Base-by-base conservation (phyloP, 2,329 filamentous ascomycete genomes). In the Taxawa tesnikishii region DNA sequence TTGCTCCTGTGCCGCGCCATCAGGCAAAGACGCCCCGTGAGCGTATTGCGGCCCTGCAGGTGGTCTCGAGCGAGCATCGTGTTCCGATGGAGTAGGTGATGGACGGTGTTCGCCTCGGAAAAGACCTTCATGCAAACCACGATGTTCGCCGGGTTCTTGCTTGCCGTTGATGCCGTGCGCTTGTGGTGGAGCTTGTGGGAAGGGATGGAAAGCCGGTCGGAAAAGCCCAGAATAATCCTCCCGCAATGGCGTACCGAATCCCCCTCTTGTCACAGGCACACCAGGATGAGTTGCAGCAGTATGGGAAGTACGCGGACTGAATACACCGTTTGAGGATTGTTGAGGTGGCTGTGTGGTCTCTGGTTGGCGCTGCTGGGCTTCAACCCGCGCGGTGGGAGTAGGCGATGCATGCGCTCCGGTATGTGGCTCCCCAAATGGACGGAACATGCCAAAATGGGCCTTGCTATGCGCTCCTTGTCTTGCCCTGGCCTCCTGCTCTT, bases 161-260 rank as follows among this genome's bases (percentile, higher is more conserved):
- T 14, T 10, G 10, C 27, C 27, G 14, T 29, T 29, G 8, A n/a
- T 12, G 2, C 12, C n/a, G 8, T 7, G 12, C n/a, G n/a, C 43
- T 16, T 44, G 43, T 26, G 44, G 41, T 23, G 41, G 43, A 19
- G 34, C n/a, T 14, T 16, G 14, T 12, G 12, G 8, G 15, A 15
- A 29, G 11, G 27, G 42, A 8, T 38, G 39, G 32, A 41, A 49
- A 8, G 44, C 31, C 10, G 50, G 47, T 19, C 51, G 34, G 33
- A 51, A 53, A 7, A 46, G 29, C 12, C 46, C 40, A 10, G 38
- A 31, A 27, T 49, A 43, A 16, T 55, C 50, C 26, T 55, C 51
- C 6, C 50, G 45, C 30, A 46, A 36, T 6, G 44, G 44, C 12
- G 42, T 35, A 24, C 47, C 43, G 32, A 46, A 53, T 5, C 34